These are phyloP conservation scores for Fusarium redolens DNA, from an alignment of 2,329 filamentous ascomycete species.

Conservation along the genomic window DNA sequence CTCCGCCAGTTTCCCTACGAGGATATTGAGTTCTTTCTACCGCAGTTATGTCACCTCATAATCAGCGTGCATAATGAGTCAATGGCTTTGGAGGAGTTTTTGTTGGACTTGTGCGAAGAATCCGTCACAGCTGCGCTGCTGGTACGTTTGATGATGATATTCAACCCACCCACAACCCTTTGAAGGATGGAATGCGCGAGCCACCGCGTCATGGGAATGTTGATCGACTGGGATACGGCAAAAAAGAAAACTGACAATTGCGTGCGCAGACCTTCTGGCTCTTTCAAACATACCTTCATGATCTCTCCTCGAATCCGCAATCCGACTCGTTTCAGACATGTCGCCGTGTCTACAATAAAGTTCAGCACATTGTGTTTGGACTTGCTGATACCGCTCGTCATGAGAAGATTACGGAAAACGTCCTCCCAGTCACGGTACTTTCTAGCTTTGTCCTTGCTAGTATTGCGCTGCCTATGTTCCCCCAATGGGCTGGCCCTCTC, in stretches of 20 bases:
- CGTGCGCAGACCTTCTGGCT: constrained; percentile 82
- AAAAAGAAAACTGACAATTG: constrained; percentile 33
- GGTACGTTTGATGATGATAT: constrained; percentile 61
- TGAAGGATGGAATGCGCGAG: constrained; percentile 17
- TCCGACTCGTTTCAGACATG: constrained; percentile 85
- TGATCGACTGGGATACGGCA: background rate
- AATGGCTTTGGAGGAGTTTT: constrained; percentile 89
- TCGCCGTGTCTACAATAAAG: constrained; percentile 86
- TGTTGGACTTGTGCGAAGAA: constrained; percentile 87
- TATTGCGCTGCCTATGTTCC: constrained; percentile 78
- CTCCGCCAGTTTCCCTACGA: constrained; percentile 89
- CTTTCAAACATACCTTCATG: constrained; percentile 88
- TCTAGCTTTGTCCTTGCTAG: constrained; percentile 84
- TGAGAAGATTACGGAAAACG: constrained; percentile 85
- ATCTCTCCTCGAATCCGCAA: constrained; percentile 79
- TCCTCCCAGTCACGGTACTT: constrained; percentile 81
- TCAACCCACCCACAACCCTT: background rate
- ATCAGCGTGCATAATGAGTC: constrained; percentile 92
- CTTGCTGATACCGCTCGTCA: constrained; percentile 74
- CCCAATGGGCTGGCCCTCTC: constrained; percentile 82
- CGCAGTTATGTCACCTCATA: constrained; percentile 87
- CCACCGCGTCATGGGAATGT: constrained; percentile 9
- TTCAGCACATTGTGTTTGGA: constrained; percentile 88
- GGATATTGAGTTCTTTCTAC: constrained; percentile 93
- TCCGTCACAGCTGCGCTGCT: constrained; percentile 86